These are phyloP conservation scores for Ceriops decandra DNA, from an alignment of 345 rosid genomes.

Conservation along the genomic window DNA sequence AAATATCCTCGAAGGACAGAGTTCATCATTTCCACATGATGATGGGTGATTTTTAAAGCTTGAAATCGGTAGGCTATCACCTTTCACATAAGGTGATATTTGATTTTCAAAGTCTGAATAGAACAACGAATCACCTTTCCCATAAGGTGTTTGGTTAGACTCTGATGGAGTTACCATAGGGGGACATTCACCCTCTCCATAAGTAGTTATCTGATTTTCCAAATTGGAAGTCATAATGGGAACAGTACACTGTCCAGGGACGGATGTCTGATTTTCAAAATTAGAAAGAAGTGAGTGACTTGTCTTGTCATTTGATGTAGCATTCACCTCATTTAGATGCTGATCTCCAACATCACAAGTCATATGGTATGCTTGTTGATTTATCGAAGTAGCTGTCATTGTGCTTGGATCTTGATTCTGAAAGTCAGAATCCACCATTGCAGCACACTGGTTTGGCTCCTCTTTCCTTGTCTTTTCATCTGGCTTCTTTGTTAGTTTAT, in stretches of 20 bases:
- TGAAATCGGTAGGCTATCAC: background rate
- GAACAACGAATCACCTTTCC: background rate
- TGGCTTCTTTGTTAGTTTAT: constrained; percentile 29
- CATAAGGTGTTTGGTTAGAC: too few species aligned
- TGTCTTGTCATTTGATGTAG: background rate
- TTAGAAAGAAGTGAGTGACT: background rate
- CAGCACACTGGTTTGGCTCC: background rate
- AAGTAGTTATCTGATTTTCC: background rate
- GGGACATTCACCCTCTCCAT: too few species aligned
- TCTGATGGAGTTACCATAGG: too few species aligned
- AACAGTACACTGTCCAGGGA: too few species aligned
- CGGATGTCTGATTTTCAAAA: background rate
- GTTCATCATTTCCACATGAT: background rate
- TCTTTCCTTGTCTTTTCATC: background rate
- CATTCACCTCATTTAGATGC: background rate
- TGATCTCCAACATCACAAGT: background rate
- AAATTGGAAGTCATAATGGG: background rate
- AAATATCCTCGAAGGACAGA: background rate
- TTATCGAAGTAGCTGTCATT: too few species aligned
- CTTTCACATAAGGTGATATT: background rate
- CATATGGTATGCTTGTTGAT: background rate
- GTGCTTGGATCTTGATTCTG: background rate
- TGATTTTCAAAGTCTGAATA: background rate
- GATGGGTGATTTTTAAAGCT: background rate
- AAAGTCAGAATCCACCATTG: background rate